Conservation (phyloP, 306 rosid genomes). For the Sindora glabra region DNA sequence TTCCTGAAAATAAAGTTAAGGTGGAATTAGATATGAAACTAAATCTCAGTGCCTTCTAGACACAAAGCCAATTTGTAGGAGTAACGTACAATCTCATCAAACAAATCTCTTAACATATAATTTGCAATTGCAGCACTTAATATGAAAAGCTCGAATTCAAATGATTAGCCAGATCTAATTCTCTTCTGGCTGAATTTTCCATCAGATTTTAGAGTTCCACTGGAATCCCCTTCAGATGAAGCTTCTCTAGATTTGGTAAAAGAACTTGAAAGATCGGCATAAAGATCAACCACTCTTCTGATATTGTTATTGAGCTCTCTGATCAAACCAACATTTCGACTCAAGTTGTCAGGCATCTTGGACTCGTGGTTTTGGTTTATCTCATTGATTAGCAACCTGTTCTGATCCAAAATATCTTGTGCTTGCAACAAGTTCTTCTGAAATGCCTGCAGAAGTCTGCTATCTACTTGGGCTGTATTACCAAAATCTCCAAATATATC, state of each 20-base stretch:
- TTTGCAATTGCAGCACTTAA: conserved; percentile 8
- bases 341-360: conserved; percentile 66
- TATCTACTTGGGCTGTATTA: conserved; percentile 51
- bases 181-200: conserved; percentile 74
- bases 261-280: conserved; percentile 72
- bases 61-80: conserved; percentile 20
- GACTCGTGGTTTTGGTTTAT: conserved; percentile 88
- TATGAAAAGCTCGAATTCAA: conserved; percentile 18
- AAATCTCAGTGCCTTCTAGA: conserved; percentile 19
- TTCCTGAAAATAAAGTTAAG: conserved; percentile 19
- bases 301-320: conserved; percentile 83
- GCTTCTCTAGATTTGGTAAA: conserved; percentile 62
- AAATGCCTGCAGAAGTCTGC: conserved; percentile 60
- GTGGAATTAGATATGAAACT: conserved; percentile 12
- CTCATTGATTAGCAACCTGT: conserved; percentile 74
- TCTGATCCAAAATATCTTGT: conserved; percentile 88
- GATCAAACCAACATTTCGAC: conserved; percentile 71
- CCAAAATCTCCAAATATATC: conserved; percentile 58
- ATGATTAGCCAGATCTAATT: conserved; percentile 54
- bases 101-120: conserved; percentile 15
- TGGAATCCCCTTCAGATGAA: conserved; percentile 78
- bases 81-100: conserved; percentile 24
- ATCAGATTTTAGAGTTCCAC: conserved; percentile 64
- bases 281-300: conserved; percentile 89
- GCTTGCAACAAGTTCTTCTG: conserved; percentile 80